Evolutionary conservation across 2,329 filamentous ascomycete species (phyloP).

Genomic region (Clonostachys solani): DNA sequence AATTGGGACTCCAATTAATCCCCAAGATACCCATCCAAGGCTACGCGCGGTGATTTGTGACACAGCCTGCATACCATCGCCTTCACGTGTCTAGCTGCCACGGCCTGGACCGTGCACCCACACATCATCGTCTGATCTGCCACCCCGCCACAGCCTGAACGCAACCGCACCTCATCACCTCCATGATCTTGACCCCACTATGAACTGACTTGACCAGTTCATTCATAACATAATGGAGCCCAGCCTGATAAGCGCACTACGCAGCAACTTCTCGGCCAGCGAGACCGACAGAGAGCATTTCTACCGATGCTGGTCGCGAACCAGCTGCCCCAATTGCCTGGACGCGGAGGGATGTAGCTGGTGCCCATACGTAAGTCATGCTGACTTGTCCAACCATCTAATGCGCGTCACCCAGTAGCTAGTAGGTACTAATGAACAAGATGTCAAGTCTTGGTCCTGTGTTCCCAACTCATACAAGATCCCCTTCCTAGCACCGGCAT

Average conservation of each 20-base stretch:
- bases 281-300: conserved; percentile 31
- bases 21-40: too few relatives aligned
- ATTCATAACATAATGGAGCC: not conserved
- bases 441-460: conserved; percentile 43
- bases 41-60: too few relatives aligned
- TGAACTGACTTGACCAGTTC: too few relatives aligned
- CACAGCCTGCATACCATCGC: too few relatives aligned
- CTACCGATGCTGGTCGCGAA: conserved; percentile 43
- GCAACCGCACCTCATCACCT: too few relatives aligned
- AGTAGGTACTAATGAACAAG: not conserved
- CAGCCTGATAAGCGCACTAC: conserved; percentile 2
- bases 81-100: too few relatives aligned
- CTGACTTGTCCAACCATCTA: too few relatives aligned
- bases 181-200: too few relatives aligned
- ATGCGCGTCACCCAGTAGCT: not conserved
- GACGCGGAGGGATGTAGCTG: conserved; percentile 38
- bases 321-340: conserved; percentile 44
- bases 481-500: conserved; percentile 44
- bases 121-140: too few relatives aligned
- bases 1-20: too few relatives aligned
- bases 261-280: conserved; percentile 21
- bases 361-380: conserved; percentile 44
- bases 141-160: too few relatives aligned
- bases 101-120: too few relatives aligned
- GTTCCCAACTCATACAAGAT: conserved; percentile 43